phyloP scores from a whole-genome alignment of 495 filamentous ascomycete genomes.

The Xylaria cubensis region DNA sequence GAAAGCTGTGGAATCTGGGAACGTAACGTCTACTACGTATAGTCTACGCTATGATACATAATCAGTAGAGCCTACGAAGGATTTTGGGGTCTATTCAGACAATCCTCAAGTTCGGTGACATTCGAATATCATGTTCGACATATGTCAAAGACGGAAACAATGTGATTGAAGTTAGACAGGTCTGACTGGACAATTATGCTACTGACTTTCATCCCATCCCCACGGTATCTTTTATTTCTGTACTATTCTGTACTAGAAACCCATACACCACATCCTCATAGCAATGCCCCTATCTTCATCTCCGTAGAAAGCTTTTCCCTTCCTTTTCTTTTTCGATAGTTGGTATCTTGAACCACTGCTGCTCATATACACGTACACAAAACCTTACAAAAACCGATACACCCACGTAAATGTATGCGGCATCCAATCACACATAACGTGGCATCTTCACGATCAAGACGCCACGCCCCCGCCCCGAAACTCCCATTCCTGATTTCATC shows the following conservation, averaged over 20 bases:
- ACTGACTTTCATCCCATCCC: neutral
- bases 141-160: neutral
- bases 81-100: neutral
- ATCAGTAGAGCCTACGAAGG: neutral
- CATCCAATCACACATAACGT: conserved; percentile 3
- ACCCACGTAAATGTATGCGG: conserved; percentile 12
- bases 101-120: neutral
- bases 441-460: neutral
- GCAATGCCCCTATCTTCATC: neutral
- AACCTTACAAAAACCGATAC: neutral
- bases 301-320: neutral
- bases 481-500: conserved; percentile 17
- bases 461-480: conserved; percentile 10
- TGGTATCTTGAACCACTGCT: conserved; percentile 10
- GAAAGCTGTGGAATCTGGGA: too few species aligned
- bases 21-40: too few species aligned
- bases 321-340: neutral
- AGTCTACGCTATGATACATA: too few species aligned
- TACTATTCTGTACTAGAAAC: neutral
- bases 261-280: neutral
- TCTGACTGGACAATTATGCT: neutral
- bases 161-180: neutral
- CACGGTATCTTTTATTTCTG: neutral
- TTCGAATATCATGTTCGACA: neutral
- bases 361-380: conserved; percentile 21